A percentile compares a stretch with the other conserved stretches of the same genome.
Conservation (phyloP, 345 rosid species). For the Syzygium aromaticum region DNA sequence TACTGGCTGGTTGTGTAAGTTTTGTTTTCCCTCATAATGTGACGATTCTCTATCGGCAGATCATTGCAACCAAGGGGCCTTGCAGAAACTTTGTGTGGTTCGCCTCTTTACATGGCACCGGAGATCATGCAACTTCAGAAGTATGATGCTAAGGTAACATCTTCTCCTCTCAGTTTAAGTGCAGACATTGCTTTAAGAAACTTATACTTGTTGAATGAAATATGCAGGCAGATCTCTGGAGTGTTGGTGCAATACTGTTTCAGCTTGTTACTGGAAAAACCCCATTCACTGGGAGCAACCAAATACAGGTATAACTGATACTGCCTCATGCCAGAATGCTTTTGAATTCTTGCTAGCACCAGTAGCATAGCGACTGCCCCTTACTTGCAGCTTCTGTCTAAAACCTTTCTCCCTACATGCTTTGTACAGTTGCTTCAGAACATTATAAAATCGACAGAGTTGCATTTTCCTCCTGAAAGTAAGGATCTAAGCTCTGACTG, state of each 20-base stretch:
- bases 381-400: neutral
- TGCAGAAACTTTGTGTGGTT: slow-evolving; percentile 97
- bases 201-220: slow-evolving; percentile 14
- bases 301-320: slow-evolving; percentile 51
- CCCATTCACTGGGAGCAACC: slow-evolving; percentile 88
- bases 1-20: neutral
- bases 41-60: slow-evolving; percentile 29
- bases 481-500: slow-evolving; percentile 58
- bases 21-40: neutral
- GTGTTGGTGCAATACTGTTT: slow-evolving; percentile 92
- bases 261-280: slow-evolving; percentile 94
- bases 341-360: neutral
- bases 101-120: slow-evolving; percentile 99
- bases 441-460: slow-evolving; percentile 67
- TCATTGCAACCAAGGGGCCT: slow-evolving; percentile 88
- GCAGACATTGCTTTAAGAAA: slow-evolving; percentile 18
- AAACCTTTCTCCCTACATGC: neutral
- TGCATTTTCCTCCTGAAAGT: slow-evolving; percentile 61
- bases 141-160: slow-evolving; percentile 93
- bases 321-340: neutral
- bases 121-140: slow-evolving; percentile 98
- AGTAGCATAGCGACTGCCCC: neutral
- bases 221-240: slow-evolving; percentile 99
- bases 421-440: slow-evolving; percentile 81
- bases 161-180: neutral